Evolutionary conservation across 441 rosid genomes (phyloP).

Genomic region (Populus tomentosa): DNA sequence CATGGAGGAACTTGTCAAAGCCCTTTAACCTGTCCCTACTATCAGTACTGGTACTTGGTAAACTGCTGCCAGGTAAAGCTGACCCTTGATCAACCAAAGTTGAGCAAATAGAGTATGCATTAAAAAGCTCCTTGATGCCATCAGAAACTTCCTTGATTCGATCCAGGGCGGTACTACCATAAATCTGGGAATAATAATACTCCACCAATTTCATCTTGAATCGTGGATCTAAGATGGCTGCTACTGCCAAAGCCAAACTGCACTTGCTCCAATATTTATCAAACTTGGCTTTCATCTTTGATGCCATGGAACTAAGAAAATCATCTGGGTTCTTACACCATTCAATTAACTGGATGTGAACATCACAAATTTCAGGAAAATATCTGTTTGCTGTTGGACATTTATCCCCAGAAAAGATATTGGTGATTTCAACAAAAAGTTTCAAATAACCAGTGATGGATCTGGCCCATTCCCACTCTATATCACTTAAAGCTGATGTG

Average conservation of each 20-base stretch:
- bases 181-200: conserved; percentile 88
- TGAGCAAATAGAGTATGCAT: conserved; percentile 79
- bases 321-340: conserved; percentile 83
- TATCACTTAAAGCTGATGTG: conserved; percentile 51
- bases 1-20: conserved; percentile 85
- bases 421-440: conserved; percentile 55
- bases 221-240: conserved; percentile 94
- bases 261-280: conserved; percentile 90
- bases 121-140: conserved; percentile 76
- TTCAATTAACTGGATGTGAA: conserved; percentile 80
- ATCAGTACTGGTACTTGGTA: conserved; percentile 52
- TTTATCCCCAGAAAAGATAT: conserved; percentile 51
- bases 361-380: conserved; percentile 79
- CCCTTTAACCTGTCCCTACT: conserved; percentile 82
- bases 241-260: conserved; percentile 79
- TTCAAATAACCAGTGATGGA: conserved; percentile 57
- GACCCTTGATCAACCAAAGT: conserved; percentile 75
- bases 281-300: conserved; percentile 73
- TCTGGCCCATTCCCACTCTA: conserved; percentile 80
- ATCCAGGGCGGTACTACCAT: conserved; percentile 90
- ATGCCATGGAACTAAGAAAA: conserved; percentile 57
- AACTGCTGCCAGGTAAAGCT: conserved; percentile 65
- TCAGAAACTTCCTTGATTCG: conserved; percentile 81
- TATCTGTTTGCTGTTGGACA: conserved; percentile 76
- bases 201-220: conserved; percentile 96